Percentiles rank a stretch among this genome's conserved stretches.
These are phyloP conservation scores for Sporisorium graminicola DNA, from an alignment of 1,284 basidiomycete species.

Conservation along the genomic window DNA sequence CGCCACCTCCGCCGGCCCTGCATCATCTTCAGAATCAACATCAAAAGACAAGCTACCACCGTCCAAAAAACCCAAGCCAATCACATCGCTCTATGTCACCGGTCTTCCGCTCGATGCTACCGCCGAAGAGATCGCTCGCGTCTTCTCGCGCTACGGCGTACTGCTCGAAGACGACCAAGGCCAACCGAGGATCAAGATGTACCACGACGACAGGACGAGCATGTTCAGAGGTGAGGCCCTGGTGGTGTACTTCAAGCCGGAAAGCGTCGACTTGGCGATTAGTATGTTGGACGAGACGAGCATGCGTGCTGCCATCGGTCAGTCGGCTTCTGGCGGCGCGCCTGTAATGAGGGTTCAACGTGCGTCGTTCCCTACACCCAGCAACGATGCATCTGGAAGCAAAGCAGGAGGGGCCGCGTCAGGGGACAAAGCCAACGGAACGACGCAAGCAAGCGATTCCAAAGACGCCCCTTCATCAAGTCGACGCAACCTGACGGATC, in stretches of 20 bases:
- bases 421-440: conserved; percentile 11
- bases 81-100: conserved; percentile 90
- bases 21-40: background rate
- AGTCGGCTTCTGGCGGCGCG: conserved; percentile 70
- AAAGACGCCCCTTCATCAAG: background rate
- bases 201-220: conserved; percentile 80
- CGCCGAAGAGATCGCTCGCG: conserved; percentile 79
- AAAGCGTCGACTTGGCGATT: conserved; percentile 87
- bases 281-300: conserved; percentile 92
- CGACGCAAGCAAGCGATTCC: background rate
- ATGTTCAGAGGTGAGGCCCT: conserved; percentile 93
- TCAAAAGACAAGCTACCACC: conserved; percentile 18
- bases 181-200: conserved; percentile 90
- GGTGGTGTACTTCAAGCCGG: conserved; percentile 97
- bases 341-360: conserved; percentile 82
- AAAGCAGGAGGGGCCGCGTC: background rate
- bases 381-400: background rate
- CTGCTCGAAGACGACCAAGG: conserved; percentile 91
- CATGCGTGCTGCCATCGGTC: conserved; percentile 82
- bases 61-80: conserved; percentile 40
- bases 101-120: conserved; percentile 84
- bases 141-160: conserved; percentile 90
- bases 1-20: background rate
- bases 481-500: conserved; percentile 39
- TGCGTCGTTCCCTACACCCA: conserved; percentile 78